Base-by-base conservation (phyloP, 352 stramenopile genomes). In the Pythium guiyangense region DNA sequence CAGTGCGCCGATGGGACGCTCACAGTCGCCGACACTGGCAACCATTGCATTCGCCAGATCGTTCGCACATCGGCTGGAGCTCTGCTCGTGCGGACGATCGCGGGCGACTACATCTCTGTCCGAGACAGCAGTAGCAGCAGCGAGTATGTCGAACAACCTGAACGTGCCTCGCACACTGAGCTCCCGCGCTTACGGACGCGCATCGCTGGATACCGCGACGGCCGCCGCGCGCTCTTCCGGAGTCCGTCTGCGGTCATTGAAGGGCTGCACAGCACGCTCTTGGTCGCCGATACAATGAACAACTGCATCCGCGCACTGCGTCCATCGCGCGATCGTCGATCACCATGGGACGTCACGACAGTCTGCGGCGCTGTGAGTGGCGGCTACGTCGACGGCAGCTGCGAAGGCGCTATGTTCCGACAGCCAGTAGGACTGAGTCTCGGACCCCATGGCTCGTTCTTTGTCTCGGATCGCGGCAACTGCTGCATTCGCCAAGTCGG, bases 241-340 rank as follows among this genome's bases (percentile, higher is more conserved):
- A 76, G 68, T 49, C 74, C 74, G 5, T 71, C 56, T 5, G 67
- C 57, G 0, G 20, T 82, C 22, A 51, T 78, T 14, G 59, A 70
- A 46, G 69, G 70, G 0, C 20, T 48, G 6, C 26, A 54, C 52
- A 66, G 70, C 0, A 70, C 77, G 22, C 34, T 85, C 18, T 35
- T 85, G 3, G 70, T 85, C 27, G 70, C 72, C 2, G 74, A 85
- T 29, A 83, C 72, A 3, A 83, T 83, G 72, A 83, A 83, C 49
- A 76, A 85, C 34, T 81, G 72, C 68, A 72, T 85, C 53, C 70
- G 71, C 27, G 70, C 61, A 29, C 43, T 84, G 4, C 9, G 62
- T 47, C 52, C 60, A 52, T 46, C 56, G 22, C 50, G 35, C 10
- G 44, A 59, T 34, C 37, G 31, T 5, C 52, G 31, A 25, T 50